These are phyloP conservation scores for Sporothrix pseudoabietina DNA, from an alignment of 2,329 filamentous ascomycete species.

Conservation along the genomic window DNA sequence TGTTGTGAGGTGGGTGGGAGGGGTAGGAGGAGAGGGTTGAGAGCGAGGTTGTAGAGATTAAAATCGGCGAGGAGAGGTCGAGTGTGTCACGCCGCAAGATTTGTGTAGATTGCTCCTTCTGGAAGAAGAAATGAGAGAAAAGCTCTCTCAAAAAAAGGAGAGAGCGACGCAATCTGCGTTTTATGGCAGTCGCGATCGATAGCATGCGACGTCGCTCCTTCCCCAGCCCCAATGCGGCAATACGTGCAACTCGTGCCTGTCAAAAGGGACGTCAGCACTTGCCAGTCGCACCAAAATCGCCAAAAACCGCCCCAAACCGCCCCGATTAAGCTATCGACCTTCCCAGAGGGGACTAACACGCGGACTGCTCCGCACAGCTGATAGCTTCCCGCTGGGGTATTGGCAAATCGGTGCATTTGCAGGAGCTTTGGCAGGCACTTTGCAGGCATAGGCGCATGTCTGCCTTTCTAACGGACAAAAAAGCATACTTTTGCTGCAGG, in stretches of 20 bases:
- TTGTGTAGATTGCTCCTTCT: not conserved
- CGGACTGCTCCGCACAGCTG: conserved; percentile 24
- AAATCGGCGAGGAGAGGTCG: not conserved
- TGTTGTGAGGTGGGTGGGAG: not conserved
- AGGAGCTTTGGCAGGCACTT: not conserved
- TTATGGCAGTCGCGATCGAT: conserved; percentile 4
- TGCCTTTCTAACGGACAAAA: not conserved
- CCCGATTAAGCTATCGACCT: conserved; percentile 24
- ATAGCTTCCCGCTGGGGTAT: conserved; percentile 22
- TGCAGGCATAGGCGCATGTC: not conserved
- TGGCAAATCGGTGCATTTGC: not conserved
- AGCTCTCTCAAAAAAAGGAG: not conserved
- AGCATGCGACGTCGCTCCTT: conserved; percentile 23
- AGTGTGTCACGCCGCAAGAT: not conserved
- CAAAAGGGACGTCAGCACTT: not conserved
- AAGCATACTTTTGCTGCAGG: conserved; percentile 4
- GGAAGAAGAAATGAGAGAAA: not conserved
- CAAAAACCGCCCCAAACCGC: not conserved
- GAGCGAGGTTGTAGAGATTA: not conserved
- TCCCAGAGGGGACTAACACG: conserved; percentile 23
- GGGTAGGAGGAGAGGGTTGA: not conserved
- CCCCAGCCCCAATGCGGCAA: not conserved
- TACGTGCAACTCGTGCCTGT: not conserved
- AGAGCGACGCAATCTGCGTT: not conserved
- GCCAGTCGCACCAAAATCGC: conserved; percentile 8